These are phyloP conservation scores for Silene uniflora DNA, from an alignment of 148 eudicot genomes.

Conservation along the genomic window DNA sequence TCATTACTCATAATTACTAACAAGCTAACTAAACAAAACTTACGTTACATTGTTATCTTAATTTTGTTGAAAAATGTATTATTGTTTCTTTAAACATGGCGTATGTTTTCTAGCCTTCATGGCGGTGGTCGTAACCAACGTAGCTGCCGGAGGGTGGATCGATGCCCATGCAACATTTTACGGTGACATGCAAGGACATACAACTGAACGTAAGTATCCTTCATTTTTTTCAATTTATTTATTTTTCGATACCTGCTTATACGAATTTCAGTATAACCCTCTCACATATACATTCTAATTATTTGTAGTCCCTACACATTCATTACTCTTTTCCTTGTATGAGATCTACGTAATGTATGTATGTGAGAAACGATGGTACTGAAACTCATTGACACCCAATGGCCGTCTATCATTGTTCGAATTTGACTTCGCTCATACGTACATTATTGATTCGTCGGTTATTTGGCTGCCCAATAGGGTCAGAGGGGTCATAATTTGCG, in stretches of 20 bases:
- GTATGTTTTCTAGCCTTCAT: neutral
- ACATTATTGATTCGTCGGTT: no score
- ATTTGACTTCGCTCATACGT: no score
- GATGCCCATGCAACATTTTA: constrained; percentile 36
- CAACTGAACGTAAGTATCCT: constrained; percentile 19
- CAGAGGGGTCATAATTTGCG: no score
- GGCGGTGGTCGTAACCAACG: neutral
- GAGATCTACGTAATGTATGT: no score
- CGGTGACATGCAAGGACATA: constrained; percentile 17
- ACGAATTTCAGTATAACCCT: neutral
- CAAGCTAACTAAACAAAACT: neutral
- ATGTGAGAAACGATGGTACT: no score
- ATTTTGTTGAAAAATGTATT: neutral
- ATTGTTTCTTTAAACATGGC: neutral
- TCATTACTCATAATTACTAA: neutral
- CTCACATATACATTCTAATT: neutral
- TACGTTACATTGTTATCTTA: neutral
- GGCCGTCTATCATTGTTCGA: no score
- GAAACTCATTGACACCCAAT: no score
- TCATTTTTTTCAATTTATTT: neutral
- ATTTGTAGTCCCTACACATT: no score
- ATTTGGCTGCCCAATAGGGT: no score
- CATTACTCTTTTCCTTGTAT: no score
- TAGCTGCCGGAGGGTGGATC: constrained; percentile 20
- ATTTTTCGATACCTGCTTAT: no score